Conservation (phyloP, 306 rosid species). For the Rosa lucieae region DNA sequence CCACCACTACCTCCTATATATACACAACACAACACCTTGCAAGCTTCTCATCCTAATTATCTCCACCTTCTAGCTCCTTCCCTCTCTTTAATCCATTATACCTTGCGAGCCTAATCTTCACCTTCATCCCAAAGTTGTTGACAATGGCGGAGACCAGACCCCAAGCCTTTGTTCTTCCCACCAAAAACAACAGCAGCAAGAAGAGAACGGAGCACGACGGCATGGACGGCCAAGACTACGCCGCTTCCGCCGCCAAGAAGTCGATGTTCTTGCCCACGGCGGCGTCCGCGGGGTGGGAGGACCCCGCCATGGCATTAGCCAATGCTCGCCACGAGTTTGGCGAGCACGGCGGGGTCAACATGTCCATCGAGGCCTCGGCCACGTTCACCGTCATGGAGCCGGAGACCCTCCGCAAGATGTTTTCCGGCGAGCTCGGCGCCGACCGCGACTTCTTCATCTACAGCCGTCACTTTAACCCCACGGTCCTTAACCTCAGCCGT, state of each 20-base stretch:
- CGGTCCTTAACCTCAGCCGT: conserved; percentile 80
- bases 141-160: conserved; percentile 48
- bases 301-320: conserved; percentile 79
- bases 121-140: not conserved
- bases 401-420: conserved; percentile 86
- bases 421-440: conserved; percentile 83
- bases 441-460: conserved; percentile 87
- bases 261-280: conserved; percentile 13
- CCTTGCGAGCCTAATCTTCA: not conserved
- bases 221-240: conserved; percentile 11
- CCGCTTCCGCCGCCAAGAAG: conserved; percentile 40
- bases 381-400: conserved; percentile 99
- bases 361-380: conserved; percentile 99
- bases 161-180: conserved; percentile 19
- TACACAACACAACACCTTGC: not conserved
- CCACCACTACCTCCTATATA: not conserved
- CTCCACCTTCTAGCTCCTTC: not conserved
- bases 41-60: not conserved
- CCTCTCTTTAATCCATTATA: not conserved
- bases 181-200: conserved; percentile 8
- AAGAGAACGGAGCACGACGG: conserved; percentile 44
- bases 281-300: not conserved
- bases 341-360: conserved; percentile 97
- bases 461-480: conserved; percentile 98
- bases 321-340: conserved; percentile 88